phyloP scores from a whole-genome alignment of 2,329 filamentous ascomycete species.

The Fusarium graminum region DNA sequence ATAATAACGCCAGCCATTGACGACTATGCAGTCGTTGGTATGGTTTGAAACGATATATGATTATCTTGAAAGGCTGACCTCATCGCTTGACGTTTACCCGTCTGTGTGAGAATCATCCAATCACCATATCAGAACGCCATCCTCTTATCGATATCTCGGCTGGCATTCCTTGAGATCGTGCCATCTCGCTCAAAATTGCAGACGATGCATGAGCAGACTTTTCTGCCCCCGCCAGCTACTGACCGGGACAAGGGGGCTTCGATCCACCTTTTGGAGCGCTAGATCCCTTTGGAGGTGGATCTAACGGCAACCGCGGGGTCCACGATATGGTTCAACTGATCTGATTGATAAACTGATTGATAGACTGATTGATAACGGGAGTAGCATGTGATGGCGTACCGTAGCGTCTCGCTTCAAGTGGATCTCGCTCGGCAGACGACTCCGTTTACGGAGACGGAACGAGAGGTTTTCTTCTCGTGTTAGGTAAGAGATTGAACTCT shows the following conservation, averaged over 20 bases:
- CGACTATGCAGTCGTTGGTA: too few relatives aligned
- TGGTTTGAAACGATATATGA: too few relatives aligned
- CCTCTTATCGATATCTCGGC: too few relatives aligned
- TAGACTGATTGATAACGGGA: constrained; percentile 8
- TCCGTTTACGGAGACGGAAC: not conserved
- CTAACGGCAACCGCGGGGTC: not conserved
- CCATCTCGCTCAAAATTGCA: not conserved
- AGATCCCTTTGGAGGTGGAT: not conserved
- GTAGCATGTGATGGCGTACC: not conserved
- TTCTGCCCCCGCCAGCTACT: not conserved
- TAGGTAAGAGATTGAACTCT: not conserved
- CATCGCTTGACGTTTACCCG: too few relatives aligned
- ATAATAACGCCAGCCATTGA: too few relatives aligned
- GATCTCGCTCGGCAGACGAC: not conserved
- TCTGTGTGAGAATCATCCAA: too few relatives aligned
- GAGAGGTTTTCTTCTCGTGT: not conserved
- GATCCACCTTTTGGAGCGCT: not conserved
- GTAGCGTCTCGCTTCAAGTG: not conserved
- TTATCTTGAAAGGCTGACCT: too few relatives aligned
- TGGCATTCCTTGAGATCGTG: not conserved
- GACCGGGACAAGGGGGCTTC: not conserved
- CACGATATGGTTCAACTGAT: not conserved
- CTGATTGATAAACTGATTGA: constrained; percentile 16
- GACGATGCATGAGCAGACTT: not conserved
- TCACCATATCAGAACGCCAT: too few relatives aligned